These are phyloP conservation scores for Phaffia rhodozyma DNA, from an alignment of 1,284 basidiomycete species.

Conservation along the genomic window DNA sequence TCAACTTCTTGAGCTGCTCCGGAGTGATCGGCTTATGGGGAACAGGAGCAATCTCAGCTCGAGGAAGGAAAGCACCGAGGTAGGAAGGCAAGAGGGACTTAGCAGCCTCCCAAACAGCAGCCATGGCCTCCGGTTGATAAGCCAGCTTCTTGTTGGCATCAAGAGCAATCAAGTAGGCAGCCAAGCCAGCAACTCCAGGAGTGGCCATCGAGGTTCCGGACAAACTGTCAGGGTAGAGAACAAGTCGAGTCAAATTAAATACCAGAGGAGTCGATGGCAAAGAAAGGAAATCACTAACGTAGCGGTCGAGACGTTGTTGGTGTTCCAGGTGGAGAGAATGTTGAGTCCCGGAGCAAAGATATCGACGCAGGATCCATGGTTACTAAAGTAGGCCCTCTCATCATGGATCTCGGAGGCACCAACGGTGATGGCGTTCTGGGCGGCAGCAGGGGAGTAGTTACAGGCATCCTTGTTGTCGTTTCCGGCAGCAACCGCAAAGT, in stretches of 20 bases:
- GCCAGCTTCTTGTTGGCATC: slow-evolving; percentile 44
- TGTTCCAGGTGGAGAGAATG: slow-evolving; percentile 58
- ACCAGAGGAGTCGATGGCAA: background rate
- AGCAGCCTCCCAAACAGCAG: slow-evolving; percentile 30
- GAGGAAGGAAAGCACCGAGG: slow-evolving; percentile 24
- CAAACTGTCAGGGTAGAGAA: background rate
- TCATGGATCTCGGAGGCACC: slow-evolving; percentile 71
- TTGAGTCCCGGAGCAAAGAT: slow-evolving; percentile 63
- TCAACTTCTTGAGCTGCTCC: slow-evolving; percentile 57
- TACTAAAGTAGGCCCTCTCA: slow-evolving; percentile 79
- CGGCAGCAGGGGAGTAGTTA: slow-evolving; percentile 65
- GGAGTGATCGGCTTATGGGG: slow-evolving; percentile 44
- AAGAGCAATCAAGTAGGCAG: slow-evolving; percentile 73
- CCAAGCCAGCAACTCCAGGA: slow-evolving; percentile 53
- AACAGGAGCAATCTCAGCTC: slow-evolving; percentile 26
- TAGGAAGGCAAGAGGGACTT: slow-evolving; percentile 26
- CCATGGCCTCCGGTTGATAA: slow-evolving; percentile 30
- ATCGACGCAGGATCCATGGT: slow-evolving; percentile 65
- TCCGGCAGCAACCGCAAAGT: slow-evolving; percentile 59
- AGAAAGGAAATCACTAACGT: slow-evolving; percentile 27
- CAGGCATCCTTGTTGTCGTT: slow-evolving; percentile 52
- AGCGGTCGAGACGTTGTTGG: slow-evolving; percentile 53
- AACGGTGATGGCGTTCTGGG: slow-evolving; percentile 68
- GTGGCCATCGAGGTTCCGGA: slow-evolving; percentile 48
- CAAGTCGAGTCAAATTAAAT: background rate